These are phyloP conservation scores for Ganoderma lucidum DNA, from an alignment of 1,284 basidiomycete species.

Conservation along the genomic window DNA sequence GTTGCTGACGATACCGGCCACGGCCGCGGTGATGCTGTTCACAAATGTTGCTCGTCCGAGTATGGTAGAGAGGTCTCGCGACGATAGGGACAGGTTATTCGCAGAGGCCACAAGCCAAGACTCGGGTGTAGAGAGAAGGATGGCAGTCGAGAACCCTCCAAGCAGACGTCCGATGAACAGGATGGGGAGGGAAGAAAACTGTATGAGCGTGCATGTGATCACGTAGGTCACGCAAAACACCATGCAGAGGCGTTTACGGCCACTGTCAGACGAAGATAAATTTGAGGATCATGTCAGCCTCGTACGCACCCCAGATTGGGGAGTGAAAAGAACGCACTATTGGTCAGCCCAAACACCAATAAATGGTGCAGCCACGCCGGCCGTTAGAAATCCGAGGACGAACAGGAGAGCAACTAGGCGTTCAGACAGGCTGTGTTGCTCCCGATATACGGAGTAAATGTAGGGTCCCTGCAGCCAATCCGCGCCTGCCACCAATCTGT, in stretches of 20 bases:
- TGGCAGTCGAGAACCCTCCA: conserved; percentile 76
- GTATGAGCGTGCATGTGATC: conserved; percentile 63
- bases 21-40: conserved; percentile 75
- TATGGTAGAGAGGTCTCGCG: conserved; percentile 69
- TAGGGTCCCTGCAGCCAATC: conserved; percentile 86
- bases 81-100: conserved; percentile 56
- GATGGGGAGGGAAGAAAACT: conserved; percentile 61
- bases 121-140: conserved; percentile 78
- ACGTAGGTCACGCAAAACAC: conserved; percentile 73
- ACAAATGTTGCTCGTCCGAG: conserved; percentile 76
- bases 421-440: conserved; percentile 72
- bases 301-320: background rate
- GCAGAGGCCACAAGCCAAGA: conserved; percentile 76
- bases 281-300: background rate
- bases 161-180: conserved; percentile 68
- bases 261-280: conserved; percentile 49
- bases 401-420: conserved; percentile 72
- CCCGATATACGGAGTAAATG: conserved; percentile 74
- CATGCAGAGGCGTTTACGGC: conserved; percentile 71
- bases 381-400: conserved; percentile 77
- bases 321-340: conserved; percentile 56
- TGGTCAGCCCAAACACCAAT: conserved; percentile 82
- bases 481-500: conserved; percentile 53
- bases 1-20: conserved; percentile 71
- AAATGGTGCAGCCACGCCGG: conserved; percentile 70